These are phyloP conservation scores for Boletus coccyginus DNA, from an alignment of 768 basidiomycete species.

Conservation along the genomic window DNA sequence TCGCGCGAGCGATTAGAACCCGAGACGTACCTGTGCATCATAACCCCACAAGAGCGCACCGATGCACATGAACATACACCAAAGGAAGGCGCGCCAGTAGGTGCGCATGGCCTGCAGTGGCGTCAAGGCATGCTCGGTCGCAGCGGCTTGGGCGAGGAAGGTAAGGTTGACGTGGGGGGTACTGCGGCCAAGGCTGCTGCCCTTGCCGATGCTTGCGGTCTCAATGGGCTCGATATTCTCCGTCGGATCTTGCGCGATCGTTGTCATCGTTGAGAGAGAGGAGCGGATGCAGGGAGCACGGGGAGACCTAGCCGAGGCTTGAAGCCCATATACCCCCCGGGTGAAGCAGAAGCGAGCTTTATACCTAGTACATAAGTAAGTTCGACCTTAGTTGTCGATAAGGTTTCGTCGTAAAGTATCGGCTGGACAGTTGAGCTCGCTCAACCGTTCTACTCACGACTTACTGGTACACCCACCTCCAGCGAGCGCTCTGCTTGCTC, in stretches of 20 bases:
- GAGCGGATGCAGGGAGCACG: neutral
- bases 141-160: constrained; percentile 22
- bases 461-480: no score
- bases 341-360: no score
- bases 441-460: no score
- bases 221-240: constrained; percentile 12
- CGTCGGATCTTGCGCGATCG: neutral
- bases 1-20: neutral
- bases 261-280: constrained; percentile 2
- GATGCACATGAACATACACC: constrained; percentile 26
- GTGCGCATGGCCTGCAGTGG: constrained; percentile 19
- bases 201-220: constrained; percentile 8
- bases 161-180: constrained; percentile 11
- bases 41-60: constrained; percentile 27
- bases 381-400: no score
- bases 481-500: no score
- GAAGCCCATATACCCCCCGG: neutral
- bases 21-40: constrained; percentile 20
- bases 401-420: no score
- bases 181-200: neutral
- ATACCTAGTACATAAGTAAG: no score
- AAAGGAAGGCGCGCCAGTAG: constrained; percentile 24
- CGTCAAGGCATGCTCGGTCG: constrained; percentile 18
- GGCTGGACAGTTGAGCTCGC: no score
- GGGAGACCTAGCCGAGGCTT: neutral